Evolutionary conservation across 1,139 yeast genomes (phyloP), one percentile per base, ranked within the genome.

Genomic region (Lodderomyces metapsilosis): DNA sequence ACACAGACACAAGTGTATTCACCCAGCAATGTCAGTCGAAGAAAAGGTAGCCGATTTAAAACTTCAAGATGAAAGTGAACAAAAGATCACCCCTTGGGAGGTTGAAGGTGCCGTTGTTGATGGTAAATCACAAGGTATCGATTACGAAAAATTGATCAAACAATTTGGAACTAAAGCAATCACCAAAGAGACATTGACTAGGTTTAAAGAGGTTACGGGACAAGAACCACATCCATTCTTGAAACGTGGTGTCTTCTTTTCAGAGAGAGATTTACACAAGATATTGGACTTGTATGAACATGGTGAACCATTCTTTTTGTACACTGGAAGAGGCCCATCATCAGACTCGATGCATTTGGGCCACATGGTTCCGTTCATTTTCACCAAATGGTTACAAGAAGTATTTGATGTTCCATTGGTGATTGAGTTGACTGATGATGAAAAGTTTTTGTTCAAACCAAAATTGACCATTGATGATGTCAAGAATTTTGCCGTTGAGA

Each of bases 291-390:
- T 91, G 53, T 88, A 91, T 61, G 98, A 94, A 68, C 87, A 86
- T 59, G 96, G 96, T 17, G 88, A 92, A 67, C 95, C 92, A 32
- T 94, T 94, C 64, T 94, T 91, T 71, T 71, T 94, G 52, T 94
- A 94, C 64, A 94, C 99, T 20, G 99, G 99, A 38, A 82, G 99
- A 64, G 99, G 99, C 2, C 98, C 99, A 36, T 87, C 96, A 3
- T 82, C 92, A 35, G 96, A 85, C 53, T 84, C 95, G 18, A 84
- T 94, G 88, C 99, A 94, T 62, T 74, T 94, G 68, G 99, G 98
- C 37, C 99, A 94, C 64, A 84, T 92, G 91, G 78, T 91, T 47
- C 99, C 99, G 10, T 94, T 94, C 59, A 64, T 86, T 32, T 94
- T 94, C 71, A 92, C 98, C 45, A 89, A 89, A 65, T 94, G 98